phyloP scores from a whole-genome alignment of 1,139 yeast genomes.

The Suhomyces chickasaworum region DNA sequence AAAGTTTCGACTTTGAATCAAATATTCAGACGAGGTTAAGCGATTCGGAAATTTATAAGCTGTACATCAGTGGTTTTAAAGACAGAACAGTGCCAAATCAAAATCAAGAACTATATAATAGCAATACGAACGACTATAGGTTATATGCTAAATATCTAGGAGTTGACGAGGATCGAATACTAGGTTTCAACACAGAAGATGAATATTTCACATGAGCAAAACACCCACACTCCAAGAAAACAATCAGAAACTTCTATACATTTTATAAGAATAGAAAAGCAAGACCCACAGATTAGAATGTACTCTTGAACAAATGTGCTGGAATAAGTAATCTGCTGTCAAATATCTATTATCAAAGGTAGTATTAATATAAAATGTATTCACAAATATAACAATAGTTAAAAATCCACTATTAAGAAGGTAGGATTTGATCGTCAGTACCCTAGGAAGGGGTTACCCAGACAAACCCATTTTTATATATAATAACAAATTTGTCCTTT shows the following conservation, averaged over 20 bases:
- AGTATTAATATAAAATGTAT: no score
- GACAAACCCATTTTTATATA: not conserved
- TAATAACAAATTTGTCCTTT: not conserved
- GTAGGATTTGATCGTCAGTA: no score
- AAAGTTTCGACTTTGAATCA: not conserved
- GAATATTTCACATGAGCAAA: constrained; percentile 30
- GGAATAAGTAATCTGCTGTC: no score
- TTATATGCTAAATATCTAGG: constrained; percentile 32
- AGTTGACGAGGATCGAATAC: constrained; percentile 25
- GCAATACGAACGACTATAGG: constrained; percentile 21
- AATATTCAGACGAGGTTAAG: constrained; percentile 14
- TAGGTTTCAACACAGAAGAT: constrained; percentile 32
- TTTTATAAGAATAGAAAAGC: no score
- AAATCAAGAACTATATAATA: not conserved
- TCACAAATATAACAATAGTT: no score
- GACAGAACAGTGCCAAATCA: not conserved
- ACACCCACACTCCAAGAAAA: no score
- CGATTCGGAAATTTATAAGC: constrained; percentile 22
- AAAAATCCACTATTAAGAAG: no score
- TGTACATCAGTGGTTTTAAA: constrained; percentile 13
- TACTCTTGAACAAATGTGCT: no score
- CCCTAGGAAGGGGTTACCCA: no score
- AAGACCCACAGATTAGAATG: no score
- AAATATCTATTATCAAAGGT: no score
- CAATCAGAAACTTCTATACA: no score